Percentiles rank a stretch among this genome's conserved stretches.
These are phyloP conservation scores for Grigorovia humatica DNA, from an alignment of 805 yeast species.

Conservation along the genomic window DNA sequence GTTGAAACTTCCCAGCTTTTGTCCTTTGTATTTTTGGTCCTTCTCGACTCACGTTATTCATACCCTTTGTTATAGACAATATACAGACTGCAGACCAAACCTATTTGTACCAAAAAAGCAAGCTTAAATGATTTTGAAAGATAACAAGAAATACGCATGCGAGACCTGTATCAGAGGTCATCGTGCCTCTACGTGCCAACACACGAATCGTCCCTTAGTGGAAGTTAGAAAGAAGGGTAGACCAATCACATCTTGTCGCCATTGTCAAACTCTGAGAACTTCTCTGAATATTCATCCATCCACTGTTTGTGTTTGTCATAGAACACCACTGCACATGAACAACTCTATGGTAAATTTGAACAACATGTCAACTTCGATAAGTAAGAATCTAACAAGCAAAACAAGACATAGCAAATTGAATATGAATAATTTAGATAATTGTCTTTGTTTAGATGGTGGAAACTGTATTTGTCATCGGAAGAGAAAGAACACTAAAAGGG, in stretches of 20 bases:
- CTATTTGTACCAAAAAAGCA: no score
- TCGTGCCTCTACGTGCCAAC: conserved; percentile 84
- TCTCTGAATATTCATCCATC: conserved; percentile 50
- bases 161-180: conserved; percentile 94
- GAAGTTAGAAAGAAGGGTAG: conserved; percentile 94
- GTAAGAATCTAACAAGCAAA: no score
- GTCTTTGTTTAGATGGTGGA: not conserved
- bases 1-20: no score
- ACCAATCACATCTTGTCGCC: conserved; percentile 84
- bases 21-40: no score
- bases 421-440: not conserved
- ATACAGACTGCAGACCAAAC: no score
- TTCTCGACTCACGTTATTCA: not conserved
- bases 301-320: conserved; percentile 8
- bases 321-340: not conserved
- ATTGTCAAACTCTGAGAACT: conserved; percentile 70
- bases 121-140: conserved; percentile 63
- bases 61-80: no score
- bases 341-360: not conserved
- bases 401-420: not conserved
- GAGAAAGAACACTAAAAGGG: not conserved
- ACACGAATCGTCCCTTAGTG: conserved; percentile 77
- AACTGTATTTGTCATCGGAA: conserved; percentile 9
- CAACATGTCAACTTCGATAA: not conserved
- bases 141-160: conserved; percentile 92